Conservation (phyloP, 352 stramenopile genomes). For the Pelagophyceae sp. region DNA sequence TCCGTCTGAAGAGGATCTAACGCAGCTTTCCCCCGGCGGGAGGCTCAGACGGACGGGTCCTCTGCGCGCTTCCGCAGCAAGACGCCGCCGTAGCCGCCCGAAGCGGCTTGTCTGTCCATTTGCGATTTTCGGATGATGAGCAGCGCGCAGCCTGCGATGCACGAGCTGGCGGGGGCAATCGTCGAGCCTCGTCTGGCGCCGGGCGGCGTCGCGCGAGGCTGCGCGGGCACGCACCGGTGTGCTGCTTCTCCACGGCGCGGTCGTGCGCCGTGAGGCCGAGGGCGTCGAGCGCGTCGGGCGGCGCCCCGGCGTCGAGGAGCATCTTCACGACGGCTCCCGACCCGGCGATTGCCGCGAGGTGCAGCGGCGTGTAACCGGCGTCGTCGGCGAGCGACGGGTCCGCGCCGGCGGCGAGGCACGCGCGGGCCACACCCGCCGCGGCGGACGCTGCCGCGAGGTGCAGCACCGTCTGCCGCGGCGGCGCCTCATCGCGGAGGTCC, state of each 20-base stretch:
- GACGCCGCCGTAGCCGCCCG: too few relatives aligned
- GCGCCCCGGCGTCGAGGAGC: neutral
- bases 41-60: too few relatives aligned
- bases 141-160: conserved; percentile 1
- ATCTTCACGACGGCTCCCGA: conserved; percentile 5
- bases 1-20: too few relatives aligned
- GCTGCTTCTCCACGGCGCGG: neutral
- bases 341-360: conserved; percentile 1
- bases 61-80: too few relatives aligned
- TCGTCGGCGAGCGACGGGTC: conserved; percentile 13
- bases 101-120: too few relatives aligned
- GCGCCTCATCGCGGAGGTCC: neutral
- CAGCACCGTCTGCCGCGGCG: neutral
- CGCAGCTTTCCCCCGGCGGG: too few relatives aligned
- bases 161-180: too few relatives aligned
- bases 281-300: neutral
- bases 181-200: neutral
- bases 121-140: neutral
- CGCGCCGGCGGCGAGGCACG: neutral
- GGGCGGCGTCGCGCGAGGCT: neutral
- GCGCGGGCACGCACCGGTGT: neutral
- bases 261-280: neutral
- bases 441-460: conserved; percentile 1
- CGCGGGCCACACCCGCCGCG: neutral
- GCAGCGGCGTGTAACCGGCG: conserved; percentile 6